Base-by-base conservation (phyloP, 1,139 yeast species). In the Taiozyma sp. region DNA sequence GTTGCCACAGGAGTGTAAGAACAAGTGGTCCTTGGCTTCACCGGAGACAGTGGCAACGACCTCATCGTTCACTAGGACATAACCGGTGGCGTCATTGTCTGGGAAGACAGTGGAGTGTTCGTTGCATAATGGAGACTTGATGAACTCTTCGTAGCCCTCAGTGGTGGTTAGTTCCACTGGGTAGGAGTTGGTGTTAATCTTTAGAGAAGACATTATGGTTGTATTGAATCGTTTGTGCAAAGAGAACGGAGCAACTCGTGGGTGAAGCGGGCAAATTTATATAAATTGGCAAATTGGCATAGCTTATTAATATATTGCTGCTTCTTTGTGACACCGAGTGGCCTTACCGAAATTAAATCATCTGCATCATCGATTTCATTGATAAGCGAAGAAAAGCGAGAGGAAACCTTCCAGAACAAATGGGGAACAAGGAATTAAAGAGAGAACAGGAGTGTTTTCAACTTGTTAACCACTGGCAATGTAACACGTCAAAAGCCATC, bases 111-210 rank as follows among this genome's bases (percentile, higher is more conserved):
- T 67, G 10, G 65, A 56, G 43, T 59, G 57, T 29, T 60, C 57
- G 13, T 44, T 49, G 41, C 29, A 24, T 14, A 49, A 30, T 12
- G 59, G 59, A 2, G 59, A 55, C 16, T 59, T 57, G 43, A 69
- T 54, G 48, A 69, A 69, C 27, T 68, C 72, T 28, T 65, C 54
- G 56, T 69, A 69, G 30, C 73, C 73, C 39, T 61, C 55, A 6
- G 63, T 57, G 6, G 70, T 65, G 10, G 71, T 67, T 39, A 69
- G 56, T 52, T 68, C 72, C 16, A 69, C 68, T 12, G 73, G 73
- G 43, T 45, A 39, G 5, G 43, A 39, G 23, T 38, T 23, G 19
- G 54, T 51, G 41, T 49, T 47, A 14, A 51, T 47, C 44, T 30
- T 51, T 23, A 49, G 14, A 23, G 48, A 44, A 4, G 48, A 13